Evolutionary conservation across 805 yeast species (phyloP).

Genomic region (Cyberlindnera euphorbiae): DNA sequence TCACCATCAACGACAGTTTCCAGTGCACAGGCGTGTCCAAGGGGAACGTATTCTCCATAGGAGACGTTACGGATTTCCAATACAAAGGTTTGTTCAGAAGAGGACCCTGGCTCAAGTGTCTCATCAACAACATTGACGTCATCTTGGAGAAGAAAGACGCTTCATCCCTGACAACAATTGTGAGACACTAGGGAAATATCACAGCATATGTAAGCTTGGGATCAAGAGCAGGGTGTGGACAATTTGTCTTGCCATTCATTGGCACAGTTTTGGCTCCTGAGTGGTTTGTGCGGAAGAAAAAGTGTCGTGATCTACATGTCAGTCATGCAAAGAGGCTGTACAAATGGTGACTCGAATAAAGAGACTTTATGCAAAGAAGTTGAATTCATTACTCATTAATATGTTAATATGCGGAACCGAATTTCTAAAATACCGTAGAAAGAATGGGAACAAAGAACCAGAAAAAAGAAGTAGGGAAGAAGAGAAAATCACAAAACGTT

Average conservation of each 20-base stretch:
- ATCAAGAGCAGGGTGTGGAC: conserved; percentile 25
- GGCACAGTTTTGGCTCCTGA: conserved; percentile 22
- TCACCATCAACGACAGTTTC: conserved; percentile 22
- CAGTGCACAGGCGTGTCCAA: conserved; percentile 15
- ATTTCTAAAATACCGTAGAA: no score
- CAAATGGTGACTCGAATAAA: conserved; percentile 1
- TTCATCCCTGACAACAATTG: not conserved
- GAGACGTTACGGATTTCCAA: conserved; percentile 27
- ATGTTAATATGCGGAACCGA: no score
- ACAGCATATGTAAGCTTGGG: conserved; percentile 23
- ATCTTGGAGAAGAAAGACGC: not conserved
- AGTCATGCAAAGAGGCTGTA: conserved; percentile 1
- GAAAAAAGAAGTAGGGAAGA: no score
- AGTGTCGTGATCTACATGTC: conserved; percentile 4
- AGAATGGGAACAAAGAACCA: no score
- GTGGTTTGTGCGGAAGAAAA: conserved; percentile 13
- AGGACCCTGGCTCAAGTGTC: not conserved
- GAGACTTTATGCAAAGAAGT: not conserved
- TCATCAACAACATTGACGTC: not conserved
- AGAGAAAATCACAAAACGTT: no score
- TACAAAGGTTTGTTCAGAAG: conserved; percentile 20
- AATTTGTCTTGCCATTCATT: conserved; percentile 18
- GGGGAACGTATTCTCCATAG: conserved; percentile 30
- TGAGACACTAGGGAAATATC: conserved; percentile 3
- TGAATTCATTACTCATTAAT: not conserved